Percentiles rank a stretch among this genome's conserved stretches.
Conservation (phyloP, 2,329 filamentous ascomycete genomes). For the Pezicula radicicola region DNA sequence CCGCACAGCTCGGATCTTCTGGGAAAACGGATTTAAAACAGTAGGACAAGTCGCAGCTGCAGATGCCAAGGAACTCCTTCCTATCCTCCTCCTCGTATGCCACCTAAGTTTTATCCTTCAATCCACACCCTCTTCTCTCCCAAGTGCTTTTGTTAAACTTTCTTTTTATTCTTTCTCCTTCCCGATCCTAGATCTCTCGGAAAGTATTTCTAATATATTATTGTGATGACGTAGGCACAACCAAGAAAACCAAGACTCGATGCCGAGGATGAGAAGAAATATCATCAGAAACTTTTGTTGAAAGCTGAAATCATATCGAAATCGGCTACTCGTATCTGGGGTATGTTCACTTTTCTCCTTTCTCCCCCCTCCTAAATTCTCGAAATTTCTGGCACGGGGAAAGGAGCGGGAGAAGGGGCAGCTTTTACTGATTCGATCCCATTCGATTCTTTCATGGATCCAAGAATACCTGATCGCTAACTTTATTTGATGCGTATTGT, state of each 20-base stretch:
- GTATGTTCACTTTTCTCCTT: constrained; percentile 7
- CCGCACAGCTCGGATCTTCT: constrained; percentile 69
- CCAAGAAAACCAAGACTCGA: constrained; percentile 60
- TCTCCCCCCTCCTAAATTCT: neutral
- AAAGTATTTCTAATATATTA: too few species aligned
- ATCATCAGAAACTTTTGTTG: constrained; percentile 58
- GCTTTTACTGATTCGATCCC: too few species aligned
- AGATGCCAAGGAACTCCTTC: constrained; percentile 63
- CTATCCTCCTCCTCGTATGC: constrained; percentile 66
- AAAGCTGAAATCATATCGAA: constrained; percentile 68
- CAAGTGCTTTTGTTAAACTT: too few species aligned
- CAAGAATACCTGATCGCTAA: neutral
- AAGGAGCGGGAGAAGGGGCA: too few species aligned
- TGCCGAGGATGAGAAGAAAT: constrained; percentile 54
- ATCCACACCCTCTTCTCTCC: too few species aligned
- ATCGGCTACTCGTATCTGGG: constrained; percentile 69
- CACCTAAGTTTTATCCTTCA: too few species aligned
- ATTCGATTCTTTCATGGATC: too few species aligned
- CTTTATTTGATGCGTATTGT: neutral
- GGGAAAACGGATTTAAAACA: constrained; percentile 72
- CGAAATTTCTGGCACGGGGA: too few species aligned
- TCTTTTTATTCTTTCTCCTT: too few species aligned
- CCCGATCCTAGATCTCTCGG: too few species aligned
- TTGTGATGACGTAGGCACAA: constrained; percentile 49
- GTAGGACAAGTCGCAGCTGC: constrained; percentile 68